A percentile compares a stretch with the other conserved stretches of the same genome.
phyloP scores from a whole-genome alignment of 768 basidiomycete genomes.

The Boletales sp. region DNA sequence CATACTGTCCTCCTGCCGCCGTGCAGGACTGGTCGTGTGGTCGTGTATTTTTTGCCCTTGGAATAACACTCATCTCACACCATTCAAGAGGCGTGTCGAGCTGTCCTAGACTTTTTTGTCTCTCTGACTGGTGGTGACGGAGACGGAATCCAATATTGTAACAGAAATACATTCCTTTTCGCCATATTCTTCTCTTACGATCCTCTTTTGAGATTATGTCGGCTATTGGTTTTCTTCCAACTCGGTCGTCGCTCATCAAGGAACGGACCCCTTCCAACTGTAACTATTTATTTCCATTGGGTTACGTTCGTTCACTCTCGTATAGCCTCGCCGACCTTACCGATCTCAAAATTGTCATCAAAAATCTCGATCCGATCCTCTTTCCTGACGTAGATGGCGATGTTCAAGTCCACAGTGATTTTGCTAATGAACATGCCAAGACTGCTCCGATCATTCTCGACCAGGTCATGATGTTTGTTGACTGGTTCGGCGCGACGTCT shows the following conservation, averaged over 20 bases:
- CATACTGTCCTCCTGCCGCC: slow-evolving; percentile 44
- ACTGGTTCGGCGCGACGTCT: slow-evolving; percentile 32
- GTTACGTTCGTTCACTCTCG: neutral
- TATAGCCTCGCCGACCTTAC: slow-evolving; percentile 48
- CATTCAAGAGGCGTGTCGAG: slow-evolving; percentile 32
- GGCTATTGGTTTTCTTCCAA: slow-evolving; percentile 51
- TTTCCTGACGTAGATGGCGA: slow-evolving; percentile 51
- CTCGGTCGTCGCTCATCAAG: slow-evolving; percentile 58
- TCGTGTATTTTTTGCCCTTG: slow-evolving; percentile 18
- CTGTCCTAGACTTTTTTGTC: slow-evolving; percentile 37
- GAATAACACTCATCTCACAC: neutral
- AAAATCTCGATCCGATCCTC: slow-evolving; percentile 39
- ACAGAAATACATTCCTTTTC: slow-evolving; percentile 2
- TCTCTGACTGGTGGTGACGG: slow-evolving; percentile 50
- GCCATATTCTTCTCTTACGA: neutral
- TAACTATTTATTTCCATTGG: slow-evolving; percentile 23
- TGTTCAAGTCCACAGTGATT: slow-evolving; percentile 52
- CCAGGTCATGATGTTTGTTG: slow-evolving; percentile 41
- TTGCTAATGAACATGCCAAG: slow-evolving; percentile 46
- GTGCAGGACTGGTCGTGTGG: slow-evolving; percentile 45
- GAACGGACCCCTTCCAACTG: slow-evolving; percentile 56
- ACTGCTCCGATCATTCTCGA: slow-evolving; percentile 44
- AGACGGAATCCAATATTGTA: slow-evolving; percentile 45
- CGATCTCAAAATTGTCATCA: slow-evolving; percentile 41
- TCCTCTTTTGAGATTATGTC: slow-evolving; percentile 41